Conservation (phyloP, 129 eudicot genomes). For the Artemisia tridentata region DNA sequence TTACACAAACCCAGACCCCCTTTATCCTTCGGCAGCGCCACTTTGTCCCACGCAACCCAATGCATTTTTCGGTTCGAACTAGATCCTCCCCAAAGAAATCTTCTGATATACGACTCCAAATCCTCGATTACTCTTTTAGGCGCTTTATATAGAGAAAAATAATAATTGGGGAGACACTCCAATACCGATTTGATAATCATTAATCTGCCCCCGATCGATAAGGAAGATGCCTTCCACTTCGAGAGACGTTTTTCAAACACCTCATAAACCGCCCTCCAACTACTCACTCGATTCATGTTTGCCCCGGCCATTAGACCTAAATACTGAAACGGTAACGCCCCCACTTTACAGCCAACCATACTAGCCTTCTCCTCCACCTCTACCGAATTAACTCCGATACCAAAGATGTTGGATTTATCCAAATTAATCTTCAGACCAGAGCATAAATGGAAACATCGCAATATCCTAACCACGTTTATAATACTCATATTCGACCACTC, state of each 20-base stretch:
- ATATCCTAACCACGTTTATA: not conserved
- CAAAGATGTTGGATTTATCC: not conserved
- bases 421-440: not conserved
- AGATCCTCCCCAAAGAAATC: not conserved
- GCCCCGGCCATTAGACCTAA: not conserved
- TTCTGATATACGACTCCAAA: not conserved
- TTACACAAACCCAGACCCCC: not conserved
- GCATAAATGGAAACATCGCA: not conserved
- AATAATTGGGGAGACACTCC: not conserved
- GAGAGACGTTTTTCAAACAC: not conserved
- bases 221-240: not conserved
- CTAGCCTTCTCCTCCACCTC: not conserved
- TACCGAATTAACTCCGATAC: not conserved
- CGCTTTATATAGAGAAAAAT: too few species aligned
- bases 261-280: not conserved
- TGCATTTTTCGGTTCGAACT: not conserved
- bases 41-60: not conserved
- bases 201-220: not conserved
- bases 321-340: not conserved
- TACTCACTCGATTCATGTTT: not conserved
- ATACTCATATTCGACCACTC: not conserved
- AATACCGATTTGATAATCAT: not conserved
- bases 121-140: not conserved
- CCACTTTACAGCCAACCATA: not conserved
- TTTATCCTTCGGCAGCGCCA: too few species aligned